Base-by-base conservation (phyloP, 2,329 filamentous ascomycete genomes). In the Blumeria graminis region DNA sequence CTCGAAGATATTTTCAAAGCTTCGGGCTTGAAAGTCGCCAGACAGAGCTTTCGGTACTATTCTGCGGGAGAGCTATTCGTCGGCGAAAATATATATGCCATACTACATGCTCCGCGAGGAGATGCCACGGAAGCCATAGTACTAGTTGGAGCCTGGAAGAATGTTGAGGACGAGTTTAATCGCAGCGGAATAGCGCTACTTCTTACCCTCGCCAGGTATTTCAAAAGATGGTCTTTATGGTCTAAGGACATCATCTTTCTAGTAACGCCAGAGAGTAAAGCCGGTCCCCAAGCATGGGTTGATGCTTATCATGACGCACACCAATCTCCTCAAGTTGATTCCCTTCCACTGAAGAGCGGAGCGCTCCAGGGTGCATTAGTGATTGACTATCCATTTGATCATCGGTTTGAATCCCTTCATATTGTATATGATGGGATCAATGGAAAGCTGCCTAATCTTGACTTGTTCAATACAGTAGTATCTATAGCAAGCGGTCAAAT, bases 41-140 rank as follows among this genome's bases (percentile, higher is more conserved):
- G 81, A 45, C 92, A 98, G 68, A 84, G 84, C 63, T 98, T 92
- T 71, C 80, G 82, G 10, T 98, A 94, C 69, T 75, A 76, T 52
- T 83, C 86, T 11, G 82, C 85, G 1, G 89, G 88, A 4, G 76
- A 81, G 61, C 76, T 74, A 9, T 82, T 85, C 65, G 71, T 77
- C 3, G 89, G 90, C 55, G 82, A 94, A 72, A 98, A 98, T 69
- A 75, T 92, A 46, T 98, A 98, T 68, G 87, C 86, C 6, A 84
- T 98, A 59, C 76, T 98, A 8, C 88, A 94, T 66, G 92, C 90
- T 1, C 92, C 92, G 0, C 79, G 92, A 43, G 90, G 92, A 51
- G 92, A 98, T 72, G 92, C 92, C 13, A 98, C 92, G 1, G 92
- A 98, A 70, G 92, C 92, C 10, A 88, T 98, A 65, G 92, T 98